A percentile compares a stretch with the other conserved stretches of the same genome.
Conservation (phyloP, 208 protist genomes). For the Angomonas ambiguus region DNA sequence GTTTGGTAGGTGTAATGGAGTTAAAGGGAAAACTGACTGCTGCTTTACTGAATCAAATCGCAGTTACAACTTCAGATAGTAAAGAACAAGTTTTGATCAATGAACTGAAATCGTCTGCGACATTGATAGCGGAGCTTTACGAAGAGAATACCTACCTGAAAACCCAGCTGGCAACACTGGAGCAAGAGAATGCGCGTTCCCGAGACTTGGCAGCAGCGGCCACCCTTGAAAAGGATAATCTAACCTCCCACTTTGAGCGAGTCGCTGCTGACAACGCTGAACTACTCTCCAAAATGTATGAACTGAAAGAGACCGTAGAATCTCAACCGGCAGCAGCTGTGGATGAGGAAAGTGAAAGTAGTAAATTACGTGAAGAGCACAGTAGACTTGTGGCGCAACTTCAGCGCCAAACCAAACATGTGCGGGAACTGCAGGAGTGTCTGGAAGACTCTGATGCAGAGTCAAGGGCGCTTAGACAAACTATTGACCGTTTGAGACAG, state of each 20-base stretch:
- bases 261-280: conserved; percentile 33
- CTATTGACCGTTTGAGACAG: conserved; percentile 35
- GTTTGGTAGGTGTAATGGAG: not conserved
- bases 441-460: conserved; percentile 28
- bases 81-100: not conserved
- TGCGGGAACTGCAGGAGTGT: conserved; percentile 33
- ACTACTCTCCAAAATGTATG: conserved; percentile 18
- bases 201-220: conserved; percentile 8
- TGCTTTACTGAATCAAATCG: not conserved
- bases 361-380: conserved; percentile 20
- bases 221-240: conserved; percentile 15
- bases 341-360: not conserved
- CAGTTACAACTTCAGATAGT: not conserved
- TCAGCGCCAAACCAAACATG: conserved; percentile 25
- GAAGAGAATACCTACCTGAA: conserved; percentile 24
- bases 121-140: conserved; percentile 17
- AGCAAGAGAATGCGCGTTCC: not conserved
- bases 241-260: conserved; percentile 28
- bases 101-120: not conserved
- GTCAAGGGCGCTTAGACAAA: conserved; percentile 22
- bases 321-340: not conserved
- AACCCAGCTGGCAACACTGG: not conserved
- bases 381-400: conserved; percentile 26
- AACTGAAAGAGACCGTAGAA: conserved; percentile 12
- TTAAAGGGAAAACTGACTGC: not conserved